Conservation (phyloP, 2,329 filamentous ascomycete genomes). For the Trichoderma sp. region DNA sequence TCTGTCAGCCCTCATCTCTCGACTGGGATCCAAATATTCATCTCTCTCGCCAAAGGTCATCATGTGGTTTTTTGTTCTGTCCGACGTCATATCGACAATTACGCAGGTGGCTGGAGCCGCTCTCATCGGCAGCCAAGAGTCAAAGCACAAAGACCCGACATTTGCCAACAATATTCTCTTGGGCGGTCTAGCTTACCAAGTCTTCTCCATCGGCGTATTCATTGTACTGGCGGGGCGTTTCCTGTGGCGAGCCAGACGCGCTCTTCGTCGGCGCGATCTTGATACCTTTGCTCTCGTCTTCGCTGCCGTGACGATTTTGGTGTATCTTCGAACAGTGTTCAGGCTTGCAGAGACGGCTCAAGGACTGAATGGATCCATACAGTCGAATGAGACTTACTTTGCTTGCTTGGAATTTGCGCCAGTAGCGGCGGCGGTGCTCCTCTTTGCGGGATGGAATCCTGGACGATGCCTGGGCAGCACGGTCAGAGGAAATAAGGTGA, state of each 20-base stretch:
- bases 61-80: slow-evolving; percentile 53
- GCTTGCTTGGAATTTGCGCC: slow-evolving; percentile 54
- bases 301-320: slow-evolving; percentile 43
- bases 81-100: slow-evolving; percentile 53
- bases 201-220: slow-evolving; percentile 50
- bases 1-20: slow-evolving; percentile 48
- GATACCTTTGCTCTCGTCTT: slow-evolving; percentile 43
- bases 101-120: slow-evolving; percentile 55
- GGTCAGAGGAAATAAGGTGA: slow-evolving; percentile 16
- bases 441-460: slow-evolving; percentile 40
- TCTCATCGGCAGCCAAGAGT: slow-evolving; percentile 49
- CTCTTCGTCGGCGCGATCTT: slow-evolving; percentile 31
- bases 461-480: slow-evolving; percentile 31
- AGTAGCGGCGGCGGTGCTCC: slow-evolving; percentile 47
- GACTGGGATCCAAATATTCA: slow-evolving; percentile 43
- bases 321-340: slow-evolving; percentile 54
- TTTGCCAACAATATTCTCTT: slow-evolving; percentile 55
- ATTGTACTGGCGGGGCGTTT: slow-evolving; percentile 44
- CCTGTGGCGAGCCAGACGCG: slow-evolving; percentile 37
- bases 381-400: slow-evolving; percentile 52
- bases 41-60: slow-evolving; percentile 47
- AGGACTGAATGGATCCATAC: slow-evolving; percentile 45
- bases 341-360: slow-evolving; percentile 54
- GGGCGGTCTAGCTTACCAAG: slow-evolving; percentile 54
- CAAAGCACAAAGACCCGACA: slow-evolving; percentile 48